Percentiles rank a stretch among this genome's conserved stretches.
phyloP scores from a whole-genome alignment of 163 green algal species.

The Chloromonas sp. region DNA sequence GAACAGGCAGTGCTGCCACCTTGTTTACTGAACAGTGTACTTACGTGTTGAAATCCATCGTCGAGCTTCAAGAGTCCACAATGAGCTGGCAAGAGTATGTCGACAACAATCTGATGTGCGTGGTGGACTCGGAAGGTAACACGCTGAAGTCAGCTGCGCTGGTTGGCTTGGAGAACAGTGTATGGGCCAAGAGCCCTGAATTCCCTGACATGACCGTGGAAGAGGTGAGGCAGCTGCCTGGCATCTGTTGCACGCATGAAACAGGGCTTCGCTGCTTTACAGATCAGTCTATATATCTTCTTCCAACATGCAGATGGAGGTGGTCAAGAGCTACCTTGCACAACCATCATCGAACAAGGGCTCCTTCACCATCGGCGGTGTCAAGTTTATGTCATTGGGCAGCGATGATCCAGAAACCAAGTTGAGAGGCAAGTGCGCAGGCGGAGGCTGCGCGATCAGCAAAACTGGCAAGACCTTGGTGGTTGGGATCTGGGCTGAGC shows the following conservation, averaged over 20 bases:
- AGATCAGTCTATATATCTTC: not conserved
- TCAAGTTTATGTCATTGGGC: conserved; percentile 8
- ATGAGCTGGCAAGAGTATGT: conserved; percentile 13
- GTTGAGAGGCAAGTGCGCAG: conserved; percentile 10
- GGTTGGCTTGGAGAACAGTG: conserved; percentile 5
- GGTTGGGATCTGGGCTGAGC: conserved; percentile 16
- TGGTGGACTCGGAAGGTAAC: conserved; percentile 3
- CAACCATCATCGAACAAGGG: not conserved
- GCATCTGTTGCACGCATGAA: not conserved
- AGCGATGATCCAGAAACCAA: conserved; percentile 18
- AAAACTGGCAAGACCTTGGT: conserved; percentile 6
- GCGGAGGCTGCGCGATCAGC: conserved; percentile 8
- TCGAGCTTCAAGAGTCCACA: too few relatives aligned
- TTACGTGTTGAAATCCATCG: too few relatives aligned
- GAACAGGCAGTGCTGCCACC: too few relatives aligned
- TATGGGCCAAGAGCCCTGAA: conserved; percentile 8
- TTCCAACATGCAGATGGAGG: conserved; percentile 1
- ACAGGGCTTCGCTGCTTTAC: not conserved
- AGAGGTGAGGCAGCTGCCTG: conserved; percentile 1
- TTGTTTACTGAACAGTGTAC: too few relatives aligned
- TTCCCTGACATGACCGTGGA: conserved; percentile 9
- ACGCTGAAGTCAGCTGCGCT: conserved; percentile 14
- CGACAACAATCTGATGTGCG: conserved; percentile 22
- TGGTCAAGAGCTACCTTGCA: not conserved
- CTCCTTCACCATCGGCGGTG: conserved; percentile 10